phyloP scores from a whole-genome alignment of 169 alveolate species.

The Perkinsus chesapeaki region DNA sequence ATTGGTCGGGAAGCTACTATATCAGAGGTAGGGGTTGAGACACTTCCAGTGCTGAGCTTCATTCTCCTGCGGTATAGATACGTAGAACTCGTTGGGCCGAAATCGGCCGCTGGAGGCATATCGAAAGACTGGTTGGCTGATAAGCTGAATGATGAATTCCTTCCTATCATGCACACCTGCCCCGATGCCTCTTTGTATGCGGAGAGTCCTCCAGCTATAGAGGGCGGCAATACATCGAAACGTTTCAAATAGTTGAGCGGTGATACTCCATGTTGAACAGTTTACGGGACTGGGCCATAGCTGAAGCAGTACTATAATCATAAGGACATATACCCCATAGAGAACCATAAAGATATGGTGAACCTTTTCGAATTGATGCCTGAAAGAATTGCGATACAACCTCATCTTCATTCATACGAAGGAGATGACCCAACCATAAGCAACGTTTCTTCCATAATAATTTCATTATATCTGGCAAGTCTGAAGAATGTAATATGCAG shows the following conservation, averaged over 20 bases:
- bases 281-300: not conserved
- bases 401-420: not conserved
- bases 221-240: not conserved
- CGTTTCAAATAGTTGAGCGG: not conserved
- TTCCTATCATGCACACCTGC: not conserved
- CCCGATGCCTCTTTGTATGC: not conserved
- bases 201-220: not conserved
- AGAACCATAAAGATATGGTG: not conserved
- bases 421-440: not conserved
- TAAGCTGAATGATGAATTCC: not conserved
- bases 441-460: not conserved
- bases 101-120: not conserved
- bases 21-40: not conserved
- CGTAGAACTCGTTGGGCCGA: not conserved
- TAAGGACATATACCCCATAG: not conserved
- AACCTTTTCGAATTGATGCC: not conserved
- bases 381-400: not conserved
- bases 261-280: too few species aligned
- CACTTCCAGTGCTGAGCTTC: not conserved
- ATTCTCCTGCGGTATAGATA: not conserved
- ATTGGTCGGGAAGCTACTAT: not conserved
- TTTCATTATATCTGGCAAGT: not conserved
- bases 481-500: not conserved
- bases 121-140: not conserved
- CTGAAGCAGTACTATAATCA: not conserved